Evolutionary conservation across 192 early-diverging fungal genomes (phyloP).

Genomic region (Podila epicladia): DNA sequence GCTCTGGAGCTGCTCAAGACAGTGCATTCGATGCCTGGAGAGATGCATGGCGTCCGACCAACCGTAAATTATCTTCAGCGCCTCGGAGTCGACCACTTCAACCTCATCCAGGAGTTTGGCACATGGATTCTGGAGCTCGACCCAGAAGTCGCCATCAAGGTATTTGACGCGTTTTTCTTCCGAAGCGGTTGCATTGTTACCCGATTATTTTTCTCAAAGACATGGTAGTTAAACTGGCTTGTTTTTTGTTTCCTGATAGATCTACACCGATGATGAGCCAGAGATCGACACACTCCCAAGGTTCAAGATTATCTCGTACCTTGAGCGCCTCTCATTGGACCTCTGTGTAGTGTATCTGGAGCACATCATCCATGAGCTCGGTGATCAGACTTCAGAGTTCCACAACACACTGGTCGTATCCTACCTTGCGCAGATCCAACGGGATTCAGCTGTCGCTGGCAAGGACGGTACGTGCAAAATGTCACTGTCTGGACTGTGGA

Average conservation of each 20-base stretch:
- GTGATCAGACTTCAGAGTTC: conserved; percentile 72
- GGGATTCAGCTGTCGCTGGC: conserved; percentile 19
- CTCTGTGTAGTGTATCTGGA: conserved; percentile 82
- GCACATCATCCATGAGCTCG: conserved; percentile 78
- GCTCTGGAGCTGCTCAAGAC: conserved; percentile 85
- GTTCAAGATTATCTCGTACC: conserved; percentile 67
- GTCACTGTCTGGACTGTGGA: background rate
- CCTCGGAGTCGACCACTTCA: conserved; percentile 78
- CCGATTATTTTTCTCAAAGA: conserved; percentile 41
- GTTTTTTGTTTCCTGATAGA: conserved; percentile 30
- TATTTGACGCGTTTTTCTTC: conserved; percentile 29
- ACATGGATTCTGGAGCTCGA: conserved; percentile 79
- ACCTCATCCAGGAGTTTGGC: conserved; percentile 86
- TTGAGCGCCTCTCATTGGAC: conserved; percentile 72
- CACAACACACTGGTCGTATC: conserved; percentile 85
- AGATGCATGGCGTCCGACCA: conserved; percentile 69
- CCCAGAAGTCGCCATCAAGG: conserved; percentile 74
- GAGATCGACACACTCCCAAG: conserved; percentile 72
- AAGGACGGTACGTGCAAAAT: conserved; percentile 13
- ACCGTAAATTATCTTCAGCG: conserved; percentile 82
- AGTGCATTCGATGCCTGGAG: conserved; percentile 57
- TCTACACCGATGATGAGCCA: conserved; percentile 65
- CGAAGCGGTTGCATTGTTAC: background rate
- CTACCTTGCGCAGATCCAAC: conserved; percentile 77
- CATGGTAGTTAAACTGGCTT: too few relatives aligned